phyloP scores from a whole-genome alignment of 192 early-diverging fungal species.

The Coemansia brasiliensis region DNA sequence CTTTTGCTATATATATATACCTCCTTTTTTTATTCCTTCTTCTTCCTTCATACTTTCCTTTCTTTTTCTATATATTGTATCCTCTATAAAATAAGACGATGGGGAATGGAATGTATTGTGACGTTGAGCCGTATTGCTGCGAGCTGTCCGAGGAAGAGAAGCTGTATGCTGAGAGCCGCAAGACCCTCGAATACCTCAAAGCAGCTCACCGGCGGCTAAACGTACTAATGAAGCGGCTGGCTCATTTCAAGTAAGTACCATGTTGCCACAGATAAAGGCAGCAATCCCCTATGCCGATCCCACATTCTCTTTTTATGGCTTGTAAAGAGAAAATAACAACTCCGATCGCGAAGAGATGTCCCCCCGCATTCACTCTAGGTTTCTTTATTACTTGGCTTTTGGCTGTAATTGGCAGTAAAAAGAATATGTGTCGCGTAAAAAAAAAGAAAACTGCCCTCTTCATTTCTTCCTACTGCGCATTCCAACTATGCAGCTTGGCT shows the following conservation, averaged over 20 bases:
- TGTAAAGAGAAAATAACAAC: too few relatives aligned
- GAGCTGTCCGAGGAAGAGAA: constrained; percentile 21
- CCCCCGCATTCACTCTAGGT: neutral
- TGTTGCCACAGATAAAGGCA: neutral
- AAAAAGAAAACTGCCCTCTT: too few relatives aligned
- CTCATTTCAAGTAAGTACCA: constrained; percentile 36
- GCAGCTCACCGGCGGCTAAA: constrained; percentile 22
- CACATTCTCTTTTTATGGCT: too few relatives aligned
- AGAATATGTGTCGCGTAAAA: too few relatives aligned
- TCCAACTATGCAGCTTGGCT: too few relatives aligned
- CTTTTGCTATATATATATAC: neutral
- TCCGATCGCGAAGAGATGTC: neutral
- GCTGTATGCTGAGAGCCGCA: constrained; percentile 31
- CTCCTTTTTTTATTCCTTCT: neutral
- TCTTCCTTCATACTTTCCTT: neutral
- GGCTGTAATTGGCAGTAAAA: too few relatives aligned
- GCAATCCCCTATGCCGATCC: too few relatives aligned
- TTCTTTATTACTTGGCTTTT: too few relatives aligned
- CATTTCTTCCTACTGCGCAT: too few relatives aligned
- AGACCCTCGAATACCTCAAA: constrained; percentile 33
- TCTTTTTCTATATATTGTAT: neutral
- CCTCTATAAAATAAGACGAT: too few relatives aligned
- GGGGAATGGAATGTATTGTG: constrained; percentile 50
- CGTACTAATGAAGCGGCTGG: constrained; percentile 25
- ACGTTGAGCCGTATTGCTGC: constrained; percentile 21